Percentiles rank a stretch among this genome's conserved stretches.
phyloP scores from a whole-genome alignment of 306 rosid genomes.

The Dalbergia cultrata region DNA sequence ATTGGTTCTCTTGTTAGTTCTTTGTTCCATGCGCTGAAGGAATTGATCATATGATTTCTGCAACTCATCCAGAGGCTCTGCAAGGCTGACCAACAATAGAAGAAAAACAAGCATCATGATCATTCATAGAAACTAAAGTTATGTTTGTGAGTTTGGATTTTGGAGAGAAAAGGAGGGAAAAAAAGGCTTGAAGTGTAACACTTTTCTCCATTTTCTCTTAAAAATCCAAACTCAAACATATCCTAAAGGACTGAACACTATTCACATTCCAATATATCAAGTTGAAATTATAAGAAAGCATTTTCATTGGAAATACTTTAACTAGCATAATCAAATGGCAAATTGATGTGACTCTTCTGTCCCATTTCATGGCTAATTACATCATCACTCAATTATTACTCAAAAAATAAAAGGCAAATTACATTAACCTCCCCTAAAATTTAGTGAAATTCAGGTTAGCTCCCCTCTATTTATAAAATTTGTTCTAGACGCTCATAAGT shows the following conservation, averaged over 20 bases:
- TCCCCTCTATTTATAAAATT: too few relatives aligned
- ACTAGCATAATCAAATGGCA: conserved; percentile 29
- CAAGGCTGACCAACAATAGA: conserved; percentile 66
- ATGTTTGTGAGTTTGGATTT: too few relatives aligned
- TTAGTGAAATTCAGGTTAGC: too few relatives aligned
- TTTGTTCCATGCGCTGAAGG: conserved; percentile 73
- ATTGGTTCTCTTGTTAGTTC: conserved; percentile 64
- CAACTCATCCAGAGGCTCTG: conserved; percentile 81
- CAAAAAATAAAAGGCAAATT: not conserved
- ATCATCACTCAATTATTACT: conserved; percentile 19
- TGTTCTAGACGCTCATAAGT: too few relatives aligned
- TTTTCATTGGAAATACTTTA: conserved; percentile 26
- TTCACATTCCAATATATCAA: not conserved
- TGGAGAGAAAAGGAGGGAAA: too few relatives aligned
- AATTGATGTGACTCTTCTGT: not conserved
- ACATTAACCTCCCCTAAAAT: too few relatives aligned
- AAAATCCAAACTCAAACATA: too few relatives aligned
- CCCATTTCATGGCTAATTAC: conserved; percentile 25
- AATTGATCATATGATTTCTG: conserved; percentile 89
- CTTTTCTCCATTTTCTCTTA: too few relatives aligned
- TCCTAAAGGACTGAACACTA: too few relatives aligned
- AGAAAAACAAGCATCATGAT: conserved; percentile 32
- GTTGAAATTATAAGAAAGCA: conserved; percentile 2
- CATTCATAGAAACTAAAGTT: conserved; percentile 6
- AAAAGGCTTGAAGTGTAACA: too few relatives aligned